Evolutionary conservation across 2,329 filamentous ascomycete genomes (phyloP), one percentile per base, ranked within the genome.

Genomic region (Diplodia intermedia): DNA sequence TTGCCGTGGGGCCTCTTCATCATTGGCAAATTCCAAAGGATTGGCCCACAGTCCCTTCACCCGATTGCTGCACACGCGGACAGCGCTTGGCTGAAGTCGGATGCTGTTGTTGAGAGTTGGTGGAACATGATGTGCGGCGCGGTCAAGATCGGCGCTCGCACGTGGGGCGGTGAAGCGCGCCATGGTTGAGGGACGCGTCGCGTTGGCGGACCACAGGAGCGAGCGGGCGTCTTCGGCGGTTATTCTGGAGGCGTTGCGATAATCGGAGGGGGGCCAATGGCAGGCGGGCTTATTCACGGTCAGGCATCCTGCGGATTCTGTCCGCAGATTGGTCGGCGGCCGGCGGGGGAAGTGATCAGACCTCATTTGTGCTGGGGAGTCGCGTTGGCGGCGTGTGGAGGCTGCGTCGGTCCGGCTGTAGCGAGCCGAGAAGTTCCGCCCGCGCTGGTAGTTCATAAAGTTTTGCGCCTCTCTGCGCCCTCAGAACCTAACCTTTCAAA

Each of bases 401-500:
- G 20, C 33, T 23, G 3, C 33, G 50, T 55, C 52, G 53, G 62
- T n/a, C 49, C 53, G 62, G 60, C 18, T 63, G 9, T 33, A 31
- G 60, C 43, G 23, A 55, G 50, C 62, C 49, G 62, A 66, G 14
- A 49, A 62, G 14, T 11, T 31, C 57, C 57, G 60, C 60, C 43
- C 14, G 43, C 56, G 40, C 63, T 53, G 52, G 54, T 23, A 40
- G 40, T 15, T 66, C 63, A 56, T 66, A 66, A 66, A 66, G 53
- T 60, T 66, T 66, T 66, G 54, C 65, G 53, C 53, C 53, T 54
- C 53, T 66, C 40, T 56, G 63, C 26, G 26, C 52, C 63, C 65
- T 66, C 65, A 50, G 26, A 29, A 49, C 29, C 54, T 50, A 66
- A 66, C 33, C 53, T 66, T 66, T 66, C 65, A 67, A 67, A 62